Conservation (phyloP, 192 early-diverging fungal genomes). For the Kickxella alabastrina region DNA sequence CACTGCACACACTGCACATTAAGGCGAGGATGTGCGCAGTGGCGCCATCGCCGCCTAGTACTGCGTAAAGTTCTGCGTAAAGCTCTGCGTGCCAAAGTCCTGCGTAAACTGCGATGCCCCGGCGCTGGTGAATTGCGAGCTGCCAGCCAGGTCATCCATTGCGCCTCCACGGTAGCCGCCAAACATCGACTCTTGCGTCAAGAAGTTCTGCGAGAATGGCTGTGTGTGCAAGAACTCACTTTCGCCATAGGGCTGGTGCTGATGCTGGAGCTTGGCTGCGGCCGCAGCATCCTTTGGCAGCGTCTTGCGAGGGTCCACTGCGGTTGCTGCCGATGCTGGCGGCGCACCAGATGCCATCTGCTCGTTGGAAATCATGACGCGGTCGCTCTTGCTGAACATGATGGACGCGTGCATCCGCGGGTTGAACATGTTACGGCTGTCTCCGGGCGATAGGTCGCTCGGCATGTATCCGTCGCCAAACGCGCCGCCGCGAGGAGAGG, state of each 20-base stretch:
- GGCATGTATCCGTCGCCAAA: not conserved
- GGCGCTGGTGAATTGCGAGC: conserved; percentile 15
- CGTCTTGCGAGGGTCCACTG: not conserved
- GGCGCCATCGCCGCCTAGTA: no score
- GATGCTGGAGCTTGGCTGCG: not conserved
- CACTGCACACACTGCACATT: no score
- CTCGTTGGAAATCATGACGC: conserved; percentile 19
- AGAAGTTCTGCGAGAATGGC: conserved; percentile 27
- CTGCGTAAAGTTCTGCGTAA: conserved; percentile 49
- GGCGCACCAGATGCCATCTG: not conserved
- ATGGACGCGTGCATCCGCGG: conserved; percentile 49
- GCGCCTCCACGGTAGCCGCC: conserved; percentile 8
- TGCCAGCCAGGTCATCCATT: conserved; percentile 1
- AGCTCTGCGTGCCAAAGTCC: conserved; percentile 27
- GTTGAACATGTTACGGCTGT: conserved; percentile 18
- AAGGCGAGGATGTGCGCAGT: no score
- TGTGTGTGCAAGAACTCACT: conserved; percentile 13
- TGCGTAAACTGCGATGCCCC: conserved; percentile 24
- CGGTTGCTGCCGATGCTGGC: not conserved
- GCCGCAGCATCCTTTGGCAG: no score
- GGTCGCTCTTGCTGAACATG: conserved; percentile 49
- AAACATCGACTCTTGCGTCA: conserved; percentile 28
- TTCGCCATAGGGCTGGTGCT: conserved; percentile 2
- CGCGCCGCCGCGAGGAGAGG: not conserved
- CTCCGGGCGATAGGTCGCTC: not conserved